Evolutionary conservation across 208 protist genomes (phyloP).

Genomic region (Leishmania braziliensis): DNA sequence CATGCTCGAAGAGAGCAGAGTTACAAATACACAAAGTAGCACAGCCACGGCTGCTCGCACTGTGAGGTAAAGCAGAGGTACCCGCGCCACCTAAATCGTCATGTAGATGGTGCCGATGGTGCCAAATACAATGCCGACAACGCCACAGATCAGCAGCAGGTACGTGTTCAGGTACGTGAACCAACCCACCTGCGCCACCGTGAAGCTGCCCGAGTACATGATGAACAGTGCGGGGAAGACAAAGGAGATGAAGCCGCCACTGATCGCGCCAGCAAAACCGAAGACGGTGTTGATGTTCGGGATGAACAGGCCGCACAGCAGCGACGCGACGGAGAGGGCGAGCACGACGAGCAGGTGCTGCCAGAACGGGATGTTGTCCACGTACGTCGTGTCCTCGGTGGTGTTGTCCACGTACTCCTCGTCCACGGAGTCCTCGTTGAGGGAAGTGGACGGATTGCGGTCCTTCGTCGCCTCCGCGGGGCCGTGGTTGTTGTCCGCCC

Average conservation of each 20-base stretch:
- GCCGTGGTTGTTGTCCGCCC: neutral
- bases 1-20: neutral
- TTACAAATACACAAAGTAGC: neutral
- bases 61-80: neutral
- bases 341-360: slow-evolving; percentile 42
- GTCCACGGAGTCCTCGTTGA: slow-evolving; percentile 2
- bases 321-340: slow-evolving; percentile 28
- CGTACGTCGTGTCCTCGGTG: slow-evolving; percentile 31
- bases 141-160: slow-evolving; percentile 41
- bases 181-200: slow-evolving; percentile 35
- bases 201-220: slow-evolving; percentile 65
- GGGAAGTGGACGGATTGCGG: neutral
- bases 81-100: slow-evolving; percentile 4
- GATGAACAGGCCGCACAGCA: slow-evolving; percentile 75
- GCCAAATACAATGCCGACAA: slow-evolving; percentile 39
- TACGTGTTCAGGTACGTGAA: slow-evolving; percentile 66
- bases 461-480: neutral
- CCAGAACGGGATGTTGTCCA: slow-evolving; percentile 54
- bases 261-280: slow-evolving; percentile 52
- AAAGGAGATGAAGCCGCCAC: slow-evolving; percentile 61
- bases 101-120: slow-evolving; percentile 38
- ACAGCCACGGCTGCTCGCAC: neutral
- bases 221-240: slow-evolving; percentile 62
- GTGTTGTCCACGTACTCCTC: slow-evolving; percentile 10
- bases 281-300: slow-evolving; percentile 75